These are phyloP conservation scores for Lachnellula arida DNA, from an alignment of 2,329 filamentous ascomycete genomes.

Conservation along the genomic window DNA sequence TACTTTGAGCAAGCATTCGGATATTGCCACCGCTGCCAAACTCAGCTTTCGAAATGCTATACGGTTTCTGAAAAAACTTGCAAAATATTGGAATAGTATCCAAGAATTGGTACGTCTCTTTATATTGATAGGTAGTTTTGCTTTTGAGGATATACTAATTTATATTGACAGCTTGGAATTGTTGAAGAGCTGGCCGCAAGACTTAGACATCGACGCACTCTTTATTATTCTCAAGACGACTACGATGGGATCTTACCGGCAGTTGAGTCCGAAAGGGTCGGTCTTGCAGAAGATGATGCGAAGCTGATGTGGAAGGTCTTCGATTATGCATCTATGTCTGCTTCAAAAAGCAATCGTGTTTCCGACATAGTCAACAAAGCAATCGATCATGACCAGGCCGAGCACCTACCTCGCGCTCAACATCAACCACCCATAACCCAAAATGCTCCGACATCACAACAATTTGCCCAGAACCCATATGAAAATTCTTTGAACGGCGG, in stretches of 20 bases:
- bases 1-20: slow-evolving; percentile 16
- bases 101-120: slow-evolving; percentile 9
- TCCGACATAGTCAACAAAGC: background rate
- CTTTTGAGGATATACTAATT: background rate
- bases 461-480: too few relatives aligned
- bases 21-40: slow-evolving; percentile 15
- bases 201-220: slow-evolving; percentile 14
- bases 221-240: slow-evolving; percentile 19
- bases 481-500: background rate
- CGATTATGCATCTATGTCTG: slow-evolving; percentile 18
- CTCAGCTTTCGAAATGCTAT: slow-evolving; percentile 15
- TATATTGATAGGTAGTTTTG: background rate
- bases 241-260: slow-evolving; percentile 18
- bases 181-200: slow-evolving; percentile 16
- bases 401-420: background rate
- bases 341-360: background rate
- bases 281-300: slow-evolving; percentile 14
- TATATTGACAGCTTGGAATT: slow-evolving; percentile 8
- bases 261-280: slow-evolving; percentile 15
- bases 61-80: slow-evolving; percentile 13
- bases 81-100: slow-evolving; percentile 17
- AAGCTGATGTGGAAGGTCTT: slow-evolving; percentile 19
- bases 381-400: background rate
- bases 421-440: too few relatives aligned
- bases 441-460: too few relatives aligned